These are phyloP conservation scores for Aspergillus campestris DNA, from an alignment of 495 filamentous ascomycete genomes.

Conservation along the genomic window DNA sequence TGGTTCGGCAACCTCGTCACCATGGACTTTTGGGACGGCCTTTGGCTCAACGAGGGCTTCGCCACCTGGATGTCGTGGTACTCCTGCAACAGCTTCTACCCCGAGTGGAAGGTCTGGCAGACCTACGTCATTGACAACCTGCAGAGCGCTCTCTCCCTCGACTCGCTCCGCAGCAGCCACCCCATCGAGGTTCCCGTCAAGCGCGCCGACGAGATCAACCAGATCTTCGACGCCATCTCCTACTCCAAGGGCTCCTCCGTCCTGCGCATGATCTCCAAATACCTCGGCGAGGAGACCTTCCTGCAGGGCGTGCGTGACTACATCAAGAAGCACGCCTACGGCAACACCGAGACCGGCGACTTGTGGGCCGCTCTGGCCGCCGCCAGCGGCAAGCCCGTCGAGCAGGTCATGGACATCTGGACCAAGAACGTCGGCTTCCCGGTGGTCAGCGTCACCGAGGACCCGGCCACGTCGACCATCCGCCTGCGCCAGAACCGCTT, in stretches of 20 bases:
- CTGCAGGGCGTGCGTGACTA: slow-evolving; percentile 87
- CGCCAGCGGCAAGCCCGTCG: slow-evolving; percentile 84
- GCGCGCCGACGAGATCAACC: slow-evolving; percentile 89
- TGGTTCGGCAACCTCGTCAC: slow-evolving; percentile 99
- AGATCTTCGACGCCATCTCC: slow-evolving; percentile 97
- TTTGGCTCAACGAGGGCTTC: slow-evolving; percentile 98
- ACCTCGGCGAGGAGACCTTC: slow-evolving; percentile 88
- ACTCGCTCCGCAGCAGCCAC: slow-evolving; percentile 89
- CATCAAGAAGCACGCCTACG: slow-evolving; percentile 90
- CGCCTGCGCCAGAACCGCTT: slow-evolving; percentile 60
- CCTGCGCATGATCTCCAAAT: slow-evolving; percentile 93
- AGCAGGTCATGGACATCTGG: slow-evolving; percentile 63
- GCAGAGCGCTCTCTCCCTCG: slow-evolving; percentile 76
- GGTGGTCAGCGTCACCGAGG: slow-evolving; percentile 54
- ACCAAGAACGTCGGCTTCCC: slow-evolving; percentile 63
- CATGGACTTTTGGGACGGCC: slow-evolving; percentile 99
- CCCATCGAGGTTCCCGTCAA: slow-evolving; percentile 97
- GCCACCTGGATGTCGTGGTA: slow-evolving; percentile 80
- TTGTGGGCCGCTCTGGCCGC: slow-evolving; percentile 85
- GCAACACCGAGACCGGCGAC: slow-evolving; percentile 66
- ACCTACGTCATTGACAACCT: slow-evolving; percentile 85
- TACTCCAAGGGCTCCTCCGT: slow-evolving; percentile 96
- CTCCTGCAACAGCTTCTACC: slow-evolving; percentile 67
- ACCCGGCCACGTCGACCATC: slow-evolving; percentile 33
- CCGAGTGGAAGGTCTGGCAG: slow-evolving; percentile 99